A percentile compares a stretch with the other conserved stretches of the same genome.
Conservation (phyloP, 176 grass and related monocot genomes). For the Coix lacrymajobi region DNA sequence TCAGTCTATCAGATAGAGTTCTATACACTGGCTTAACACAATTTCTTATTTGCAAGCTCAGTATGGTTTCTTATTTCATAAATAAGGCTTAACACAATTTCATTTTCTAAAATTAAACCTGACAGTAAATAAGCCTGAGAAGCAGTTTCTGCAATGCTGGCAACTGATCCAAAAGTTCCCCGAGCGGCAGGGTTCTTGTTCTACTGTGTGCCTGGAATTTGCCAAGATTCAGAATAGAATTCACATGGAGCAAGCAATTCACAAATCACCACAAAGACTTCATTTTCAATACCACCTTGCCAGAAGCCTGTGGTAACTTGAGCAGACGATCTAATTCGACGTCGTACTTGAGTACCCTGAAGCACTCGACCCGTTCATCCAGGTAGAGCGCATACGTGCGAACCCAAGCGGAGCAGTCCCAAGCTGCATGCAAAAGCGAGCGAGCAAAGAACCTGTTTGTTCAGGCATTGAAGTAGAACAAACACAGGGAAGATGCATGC, state of each 20-base stretch:
- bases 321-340: constrained; percentile 75
- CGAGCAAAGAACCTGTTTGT: not conserved
- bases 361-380: constrained; percentile 83
- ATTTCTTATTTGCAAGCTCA: not conserved
- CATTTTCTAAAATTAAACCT: constrained; percentile 33
- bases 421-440: constrained; percentile 44
- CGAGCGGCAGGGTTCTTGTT: constrained; percentile 69
- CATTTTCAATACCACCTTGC: constrained; percentile 39
- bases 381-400: constrained; percentile 78
- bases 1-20: not conserved
- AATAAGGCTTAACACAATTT: constrained; percentile 21
- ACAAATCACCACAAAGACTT: not conserved
- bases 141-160: constrained; percentile 85
- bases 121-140: constrained; percentile 76
- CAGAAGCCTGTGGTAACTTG: constrained; percentile 54
- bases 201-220: constrained; percentile 78
- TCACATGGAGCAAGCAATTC: not conserved
- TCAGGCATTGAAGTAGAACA: not conserved
- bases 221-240: not conserved
- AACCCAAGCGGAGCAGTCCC: constrained; percentile 91
- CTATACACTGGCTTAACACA: not conserved
- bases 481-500: not conserved
- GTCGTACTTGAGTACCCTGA: constrained; percentile 79
- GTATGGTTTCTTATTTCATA: not conserved
- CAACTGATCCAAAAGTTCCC: constrained; percentile 82